phyloP scores from a whole-genome alignment of 108 stramenopile species.

The Skeletonema costatum region DNA sequence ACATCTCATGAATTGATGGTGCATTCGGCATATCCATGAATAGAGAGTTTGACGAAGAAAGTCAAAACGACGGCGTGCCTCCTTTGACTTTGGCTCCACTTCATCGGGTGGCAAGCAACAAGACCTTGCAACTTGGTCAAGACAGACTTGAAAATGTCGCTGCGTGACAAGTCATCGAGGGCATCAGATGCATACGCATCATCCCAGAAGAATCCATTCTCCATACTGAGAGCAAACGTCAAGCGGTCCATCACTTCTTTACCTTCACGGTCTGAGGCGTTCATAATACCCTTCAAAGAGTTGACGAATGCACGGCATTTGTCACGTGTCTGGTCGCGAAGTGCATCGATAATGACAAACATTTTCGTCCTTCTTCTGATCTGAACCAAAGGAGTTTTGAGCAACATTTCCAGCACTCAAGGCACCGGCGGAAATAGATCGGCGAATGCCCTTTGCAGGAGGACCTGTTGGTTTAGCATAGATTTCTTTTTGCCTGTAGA shows the following conservation, averaged over 20 bases:
- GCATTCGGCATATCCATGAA: slow-evolving; percentile 99
- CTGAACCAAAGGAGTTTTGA: slow-evolving; percentile 18
- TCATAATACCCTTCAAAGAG: slow-evolving; percentile 81
- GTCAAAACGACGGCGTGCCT: slow-evolving; percentile 95
- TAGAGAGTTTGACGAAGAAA: slow-evolving; percentile 97
- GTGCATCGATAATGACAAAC: slow-evolving; percentile 80
- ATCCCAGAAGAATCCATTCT: slow-evolving; percentile 97
- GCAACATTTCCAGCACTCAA: slow-evolving; percentile 44
- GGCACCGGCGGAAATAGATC: slow-evolving; percentile 72
- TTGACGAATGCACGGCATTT: slow-evolving; percentile 79
- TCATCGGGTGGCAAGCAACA: slow-evolving; percentile 89
- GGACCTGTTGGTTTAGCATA: slow-evolving; percentile 42
- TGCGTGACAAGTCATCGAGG: slow-evolving; percentile 84
- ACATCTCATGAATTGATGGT: slow-evolving; percentile 94
- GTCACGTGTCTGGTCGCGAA: slow-evolving; percentile 90
- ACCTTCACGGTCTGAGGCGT: slow-evolving; percentile 54
- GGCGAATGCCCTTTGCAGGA: slow-evolving; percentile 49
- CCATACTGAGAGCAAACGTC: slow-evolving; percentile 86
- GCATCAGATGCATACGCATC: slow-evolving; percentile 92
- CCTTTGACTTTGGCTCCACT: slow-evolving; percentile 95
- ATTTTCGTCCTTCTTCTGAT: slow-evolving; percentile 25
- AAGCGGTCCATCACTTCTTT: slow-evolving; percentile 83
- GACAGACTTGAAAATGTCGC: slow-evolving; percentile 71
- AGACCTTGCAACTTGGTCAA: slow-evolving; percentile 93
- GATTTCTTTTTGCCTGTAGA: slow-evolving; percentile 50